Conservation (phyloP, 305 asterid genomes). For the Solanum aculeatissimum region DNA sequence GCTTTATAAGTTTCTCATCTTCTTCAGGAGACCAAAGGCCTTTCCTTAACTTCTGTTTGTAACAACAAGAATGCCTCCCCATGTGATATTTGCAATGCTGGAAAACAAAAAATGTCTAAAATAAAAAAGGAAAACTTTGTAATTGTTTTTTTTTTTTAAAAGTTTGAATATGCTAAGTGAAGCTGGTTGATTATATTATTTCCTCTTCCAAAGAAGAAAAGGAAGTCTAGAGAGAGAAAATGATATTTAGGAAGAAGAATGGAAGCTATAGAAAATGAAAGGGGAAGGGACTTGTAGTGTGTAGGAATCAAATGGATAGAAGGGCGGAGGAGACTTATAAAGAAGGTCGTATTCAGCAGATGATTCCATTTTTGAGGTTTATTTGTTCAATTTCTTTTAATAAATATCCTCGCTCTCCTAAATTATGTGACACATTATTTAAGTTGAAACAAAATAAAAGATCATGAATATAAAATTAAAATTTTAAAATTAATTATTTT, state of each 20-base stretch:
- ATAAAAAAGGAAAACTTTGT: not conserved
- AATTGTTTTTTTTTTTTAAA: not conserved
- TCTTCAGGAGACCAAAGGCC: conserved; percentile 92
- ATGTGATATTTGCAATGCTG: conserved; percentile 17
- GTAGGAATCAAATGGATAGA: conserved; percentile 12
- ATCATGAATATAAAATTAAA: not conserved
- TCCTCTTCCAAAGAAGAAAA: not conserved
- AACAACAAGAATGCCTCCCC: conserved; percentile 92
- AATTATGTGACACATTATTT: not conserved
- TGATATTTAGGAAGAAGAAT: not conserved
- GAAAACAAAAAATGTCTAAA: conserved; percentile 5
- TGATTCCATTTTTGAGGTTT: conserved; percentile 7
- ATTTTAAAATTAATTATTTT: not conserved
- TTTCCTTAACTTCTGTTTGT: conserved; percentile 78
- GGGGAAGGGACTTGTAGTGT: not conserved
- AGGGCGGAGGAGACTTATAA: conserved; percentile 31
- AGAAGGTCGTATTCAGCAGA: conserved; percentile 43
- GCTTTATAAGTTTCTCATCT: conserved; percentile 67
- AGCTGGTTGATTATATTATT: not conserved
- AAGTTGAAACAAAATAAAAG: not conserved
- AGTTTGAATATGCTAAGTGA: not conserved
- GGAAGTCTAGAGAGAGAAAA: not conserved
- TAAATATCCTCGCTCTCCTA: not conserved
- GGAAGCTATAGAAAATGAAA: conserved; percentile 26
- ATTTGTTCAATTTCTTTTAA: not conserved